Percentiles rank a stretch among this genome's conserved stretches.
Evolutionary conservation across 2,329 filamentous ascomycete genomes (phyloP).

Genomic region (Curvularia lunata): DNA sequence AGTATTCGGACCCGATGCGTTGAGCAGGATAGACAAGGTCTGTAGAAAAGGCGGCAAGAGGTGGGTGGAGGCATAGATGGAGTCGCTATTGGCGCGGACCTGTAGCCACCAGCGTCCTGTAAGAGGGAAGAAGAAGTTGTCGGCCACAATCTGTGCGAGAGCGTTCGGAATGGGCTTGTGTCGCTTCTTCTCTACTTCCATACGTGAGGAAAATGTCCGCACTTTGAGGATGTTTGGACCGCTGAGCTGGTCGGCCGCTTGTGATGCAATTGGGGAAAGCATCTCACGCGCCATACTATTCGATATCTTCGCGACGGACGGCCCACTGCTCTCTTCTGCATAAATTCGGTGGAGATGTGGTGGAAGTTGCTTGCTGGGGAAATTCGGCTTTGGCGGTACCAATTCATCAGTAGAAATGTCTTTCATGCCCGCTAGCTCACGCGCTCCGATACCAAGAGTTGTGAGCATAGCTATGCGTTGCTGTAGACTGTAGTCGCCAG

Average conservation of each 20-base stretch:
- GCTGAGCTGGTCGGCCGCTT: conserved; percentile 77
- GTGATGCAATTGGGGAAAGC: conserved; percentile 79
- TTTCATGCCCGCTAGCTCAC: conserved; percentile 83
- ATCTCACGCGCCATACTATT: conserved; percentile 72
- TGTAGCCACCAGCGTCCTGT: conserved; percentile 78
- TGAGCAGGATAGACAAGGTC: conserved; percentile 81
- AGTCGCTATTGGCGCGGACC: conserved; percentile 58
- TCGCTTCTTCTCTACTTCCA: conserved; percentile 67
- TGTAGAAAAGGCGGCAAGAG: conserved; percentile 82
- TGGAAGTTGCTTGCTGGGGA: conserved; percentile 83
- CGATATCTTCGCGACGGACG: conserved; percentile 72
- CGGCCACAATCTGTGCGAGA: conserved; percentile 75
- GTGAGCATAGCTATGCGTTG: conserved; percentile 84
- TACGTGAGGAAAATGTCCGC: conserved; percentile 82
- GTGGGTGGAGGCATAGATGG: conserved; percentile 74
- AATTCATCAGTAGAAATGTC: conserved; percentile 57
- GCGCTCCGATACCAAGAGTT: conserved; percentile 78
- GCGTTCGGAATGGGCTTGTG: conserved; percentile 73
- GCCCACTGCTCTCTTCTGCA: conserved; percentile 52
- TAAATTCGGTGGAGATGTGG: conserved; percentile 76
- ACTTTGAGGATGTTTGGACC: conserved; percentile 88
- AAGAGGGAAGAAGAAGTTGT: conserved; percentile 85
- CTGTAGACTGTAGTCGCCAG: conserved; percentile 86
- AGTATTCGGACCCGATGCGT: conserved; percentile 81
- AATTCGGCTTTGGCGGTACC: conserved; percentile 56